Conservation (phyloP, 345 rosid species). For the Diplotaxis tenuifolia region DNA sequence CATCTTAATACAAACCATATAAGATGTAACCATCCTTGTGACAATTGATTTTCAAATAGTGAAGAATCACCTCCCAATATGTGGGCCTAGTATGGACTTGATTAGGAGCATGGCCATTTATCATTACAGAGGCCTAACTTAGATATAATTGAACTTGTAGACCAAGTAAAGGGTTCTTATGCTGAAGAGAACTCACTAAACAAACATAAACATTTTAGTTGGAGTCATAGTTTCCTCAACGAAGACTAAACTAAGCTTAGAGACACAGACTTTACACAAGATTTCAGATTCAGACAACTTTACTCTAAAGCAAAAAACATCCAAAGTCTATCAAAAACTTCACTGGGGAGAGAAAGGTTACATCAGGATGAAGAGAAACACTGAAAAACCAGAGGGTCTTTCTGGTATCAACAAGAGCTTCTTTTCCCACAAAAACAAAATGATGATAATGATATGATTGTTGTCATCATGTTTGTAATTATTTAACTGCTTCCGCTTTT, state of each 20-base stretch:
- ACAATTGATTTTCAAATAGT: background rate
- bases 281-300: slow-evolving; percentile 30
- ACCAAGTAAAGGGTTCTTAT: background rate
- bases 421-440: too few species aligned
- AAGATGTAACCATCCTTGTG: background rate
- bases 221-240: slow-evolving; percentile 28
- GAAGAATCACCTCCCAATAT: background rate
- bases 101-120: background rate
- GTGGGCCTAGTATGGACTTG: slow-evolving; percentile 10
- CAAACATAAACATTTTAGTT: slow-evolving; percentile 20
- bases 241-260: slow-evolving; percentile 32
- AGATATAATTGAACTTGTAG: background rate
- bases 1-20: background rate
- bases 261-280: slow-evolving; percentile 23
- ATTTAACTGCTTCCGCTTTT: too few species aligned
- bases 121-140: background rate
- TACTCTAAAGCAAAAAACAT: slow-evolving; percentile 33
- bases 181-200: background rate
- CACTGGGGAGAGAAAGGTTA: too few species aligned
- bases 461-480: too few species aligned
- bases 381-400: too few species aligned
- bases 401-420: too few species aligned
- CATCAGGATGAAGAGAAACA: too few species aligned
- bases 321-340: background rate
- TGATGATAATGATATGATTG: too few species aligned